Evolutionary conservation across 208 protist species (phyloP).

Genomic region (Dictyostelium gargantuum): DNA sequence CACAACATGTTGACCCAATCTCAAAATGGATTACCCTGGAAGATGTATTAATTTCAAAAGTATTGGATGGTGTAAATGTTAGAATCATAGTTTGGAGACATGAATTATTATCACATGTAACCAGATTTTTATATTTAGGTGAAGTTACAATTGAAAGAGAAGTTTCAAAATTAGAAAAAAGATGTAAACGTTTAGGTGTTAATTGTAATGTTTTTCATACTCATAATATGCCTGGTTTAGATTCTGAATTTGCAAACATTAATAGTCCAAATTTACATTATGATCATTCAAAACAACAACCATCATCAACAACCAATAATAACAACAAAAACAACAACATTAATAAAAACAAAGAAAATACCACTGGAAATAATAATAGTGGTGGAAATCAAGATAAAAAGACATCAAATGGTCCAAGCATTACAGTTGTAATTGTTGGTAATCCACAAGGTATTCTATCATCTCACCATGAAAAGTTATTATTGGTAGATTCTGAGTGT

Average conservation of each 20-base stretch:
- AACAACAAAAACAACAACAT: neutral
- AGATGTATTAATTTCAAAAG: slow-evolving; percentile 74
- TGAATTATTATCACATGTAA: slow-evolving; percentile 73
- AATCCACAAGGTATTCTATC: slow-evolving; percentile 78
- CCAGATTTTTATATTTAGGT: slow-evolving; percentile 77
- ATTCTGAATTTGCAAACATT: neutral
- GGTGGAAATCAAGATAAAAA: neutral
- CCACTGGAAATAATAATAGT: neutral
- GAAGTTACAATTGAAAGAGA: slow-evolving; percentile 78
- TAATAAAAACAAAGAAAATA: neutral
- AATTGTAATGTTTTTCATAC: slow-evolving; percentile 76
- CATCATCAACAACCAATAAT: neutral
- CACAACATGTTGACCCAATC: neutral
- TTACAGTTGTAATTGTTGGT: slow-evolving; percentile 77
- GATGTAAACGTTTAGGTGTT: slow-evolving; percentile 71
- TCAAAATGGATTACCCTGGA: slow-evolving; percentile 53
- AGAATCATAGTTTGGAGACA: slow-evolving; percentile 83
- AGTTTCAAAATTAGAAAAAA: slow-evolving; percentile 74
- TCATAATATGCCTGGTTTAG: slow-evolving; percentile 3
- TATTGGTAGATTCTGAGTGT: slow-evolving; percentile 78
- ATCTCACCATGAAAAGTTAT: slow-evolving; percentile 81
- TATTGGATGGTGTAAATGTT: slow-evolving; percentile 70
- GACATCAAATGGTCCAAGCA: neutral
- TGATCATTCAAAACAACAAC: neutral
- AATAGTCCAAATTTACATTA: neutral